Base-by-base conservation (phyloP, 192 early-diverging fungal species). In the Entomortierella lignicola region DNA sequence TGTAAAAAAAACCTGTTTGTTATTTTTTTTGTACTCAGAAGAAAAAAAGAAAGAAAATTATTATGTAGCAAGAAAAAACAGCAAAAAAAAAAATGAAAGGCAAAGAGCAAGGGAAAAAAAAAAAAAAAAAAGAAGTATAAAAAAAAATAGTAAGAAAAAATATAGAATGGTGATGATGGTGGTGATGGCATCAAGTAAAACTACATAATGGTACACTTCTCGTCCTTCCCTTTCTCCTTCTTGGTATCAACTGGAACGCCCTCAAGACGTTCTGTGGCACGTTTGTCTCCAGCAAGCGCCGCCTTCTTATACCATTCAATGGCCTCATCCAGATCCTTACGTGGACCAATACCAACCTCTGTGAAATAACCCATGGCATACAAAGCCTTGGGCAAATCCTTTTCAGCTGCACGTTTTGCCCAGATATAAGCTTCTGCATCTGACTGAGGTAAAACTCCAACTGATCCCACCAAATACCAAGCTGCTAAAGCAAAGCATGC, bases 341-440 rank as follows among this genome's bases (percentile, higher is more conserved):
- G 60, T 47, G 80, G 65, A 39, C 90, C 90, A 71, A 91, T 89
- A 27, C 90, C 90, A 27, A 88, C 85, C 55, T 91, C 90, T 27
- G 86, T 88, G 53, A 89, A 90, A 66, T 90, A 91, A 21, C 89
- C 90, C 41, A 91, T 81, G 43, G 90, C 90, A 66, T 88, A 89
- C 61, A 89, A 75, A 6, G 90, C 89, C 61, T 90, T 90, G 20
- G 87, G 80, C 39, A 90, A 53, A 37, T 87, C 87, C 63, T 85
- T 81, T 39, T 91, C 88, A 23, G 90, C 90, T 1, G 90, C 89
- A 8, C 82, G 62, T 44, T 80, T 84, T 10, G 88, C 88, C 90
- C 90, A 91, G 30, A 87, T 63, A 73, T 87, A 91, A 21, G 90
- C 90, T 67, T 90, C 86, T 20, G 80, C 83, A 73, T 91, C 90